phyloP scores from a whole-genome alignment of 352 stramenopile genomes.

The Pythium aristosporum region DNA sequence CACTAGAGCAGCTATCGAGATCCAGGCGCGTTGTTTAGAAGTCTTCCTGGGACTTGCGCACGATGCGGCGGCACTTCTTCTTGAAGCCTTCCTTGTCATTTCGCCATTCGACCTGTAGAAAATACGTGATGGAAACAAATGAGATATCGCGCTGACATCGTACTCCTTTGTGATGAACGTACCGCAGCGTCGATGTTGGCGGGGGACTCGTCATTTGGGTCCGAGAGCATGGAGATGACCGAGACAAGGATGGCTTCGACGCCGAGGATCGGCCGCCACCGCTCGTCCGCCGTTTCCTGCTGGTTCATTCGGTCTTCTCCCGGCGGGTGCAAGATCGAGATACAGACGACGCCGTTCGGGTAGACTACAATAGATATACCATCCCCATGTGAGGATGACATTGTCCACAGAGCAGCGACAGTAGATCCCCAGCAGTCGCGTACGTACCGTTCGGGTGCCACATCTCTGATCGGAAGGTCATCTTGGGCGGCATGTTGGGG shows the following conservation, averaged over 20 bases:
- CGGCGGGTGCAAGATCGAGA: conserved; percentile 99
- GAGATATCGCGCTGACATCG: background rate
- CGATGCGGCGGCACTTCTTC: conserved; percentile 88
- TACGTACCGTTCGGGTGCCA: conserved; percentile 97
- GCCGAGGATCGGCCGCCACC: conserved; percentile 98
- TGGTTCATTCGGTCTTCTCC: conserved; percentile 98
- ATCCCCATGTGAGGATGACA: too few species aligned
- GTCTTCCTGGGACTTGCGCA: conserved; percentile 93
- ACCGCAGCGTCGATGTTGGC: conserved; percentile 99
- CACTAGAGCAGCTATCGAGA: background rate
- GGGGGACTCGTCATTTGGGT: conserved; percentile 99
- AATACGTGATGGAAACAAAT: background rate
- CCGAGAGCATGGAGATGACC: conserved; percentile 99
- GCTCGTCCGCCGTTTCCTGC: conserved; percentile 97
- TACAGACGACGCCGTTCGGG: conserved; percentile 97
- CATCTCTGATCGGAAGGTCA: conserved; percentile 99
- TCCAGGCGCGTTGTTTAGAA: conserved; percentile 50
- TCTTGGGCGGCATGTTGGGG: conserved; percentile 98
- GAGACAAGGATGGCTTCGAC: conserved; percentile 95
- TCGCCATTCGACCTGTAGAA: conserved; percentile 81
- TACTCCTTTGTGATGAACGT: conserved; percentile 27
- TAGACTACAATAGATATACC: conserved; percentile 83
- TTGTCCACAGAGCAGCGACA: too few species aligned
- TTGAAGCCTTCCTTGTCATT: conserved; percentile 94
- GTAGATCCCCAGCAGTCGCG: background rate